Conservation (phyloP, 495 filamentous ascomycete species). For the Aspergillus wentii region DNA sequence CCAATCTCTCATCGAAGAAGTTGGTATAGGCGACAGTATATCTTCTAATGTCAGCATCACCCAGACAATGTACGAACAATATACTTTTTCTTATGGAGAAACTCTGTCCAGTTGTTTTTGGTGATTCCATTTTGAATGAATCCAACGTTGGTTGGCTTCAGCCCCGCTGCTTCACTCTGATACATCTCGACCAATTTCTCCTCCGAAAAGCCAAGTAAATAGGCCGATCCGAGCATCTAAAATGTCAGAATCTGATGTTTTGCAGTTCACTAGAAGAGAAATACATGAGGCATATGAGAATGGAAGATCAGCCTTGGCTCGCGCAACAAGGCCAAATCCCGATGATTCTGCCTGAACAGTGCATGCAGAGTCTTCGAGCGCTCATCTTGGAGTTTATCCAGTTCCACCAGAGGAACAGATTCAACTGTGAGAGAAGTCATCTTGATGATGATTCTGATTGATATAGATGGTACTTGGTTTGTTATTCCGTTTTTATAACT, state of each 20-base stretch:
- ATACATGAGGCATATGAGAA: constrained; percentile 8
- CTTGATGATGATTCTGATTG: too few relatives aligned
- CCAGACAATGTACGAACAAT: constrained; percentile 23
- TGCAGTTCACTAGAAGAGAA: background rate
- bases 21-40: constrained; percentile 75
- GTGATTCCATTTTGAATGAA: constrained; percentile 61
- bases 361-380: background rate
- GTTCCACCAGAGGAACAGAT: too few relatives aligned
- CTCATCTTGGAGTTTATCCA: too few relatives aligned
- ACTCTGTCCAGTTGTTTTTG: constrained; percentile 66
- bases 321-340: constrained; percentile 2
- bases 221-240: constrained; percentile 60
- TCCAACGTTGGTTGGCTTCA: constrained; percentile 57
- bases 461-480: too few relatives aligned
- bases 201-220: constrained; percentile 59
- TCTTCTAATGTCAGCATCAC: constrained; percentile 10
- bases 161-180: constrained; percentile 53
- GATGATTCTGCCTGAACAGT: constrained; percentile 1
- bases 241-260: background rate
- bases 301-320: constrained; percentile 7
- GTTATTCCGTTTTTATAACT: too few relatives aligned
- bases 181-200: constrained; percentile 63
- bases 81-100: constrained; percentile 54
- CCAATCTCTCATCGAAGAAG: constrained; percentile 78
- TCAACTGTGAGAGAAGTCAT: too few relatives aligned